Evolutionary conservation across 768 basidiomycete genomes (phyloP).

Genomic region (Termitomyces sp.): DNA sequence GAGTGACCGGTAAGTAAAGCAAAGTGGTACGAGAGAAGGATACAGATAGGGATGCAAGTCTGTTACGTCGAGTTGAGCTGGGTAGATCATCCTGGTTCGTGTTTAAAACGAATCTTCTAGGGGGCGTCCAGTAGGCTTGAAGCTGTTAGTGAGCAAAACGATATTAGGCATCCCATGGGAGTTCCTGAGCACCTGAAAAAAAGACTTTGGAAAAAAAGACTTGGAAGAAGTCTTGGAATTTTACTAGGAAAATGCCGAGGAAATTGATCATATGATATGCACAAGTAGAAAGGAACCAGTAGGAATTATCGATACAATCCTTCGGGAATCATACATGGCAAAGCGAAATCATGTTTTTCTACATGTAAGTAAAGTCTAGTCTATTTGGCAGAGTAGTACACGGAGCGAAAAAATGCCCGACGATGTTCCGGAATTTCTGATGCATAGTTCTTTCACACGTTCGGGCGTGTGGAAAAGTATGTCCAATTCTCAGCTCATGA

Average conservation of each 20-base stretch:
- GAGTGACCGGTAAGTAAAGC: neutral
- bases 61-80: neutral
- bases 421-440: neutral
- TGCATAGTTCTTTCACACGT: neutral
- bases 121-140: neutral
- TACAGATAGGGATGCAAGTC: neutral
- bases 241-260: neutral
- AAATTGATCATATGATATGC: neutral
- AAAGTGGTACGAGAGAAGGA: slow-evolving; percentile 3
- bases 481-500: neutral
- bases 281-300: neutral
- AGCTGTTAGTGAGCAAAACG: neutral
- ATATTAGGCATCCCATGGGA: neutral
- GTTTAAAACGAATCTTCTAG: neutral
- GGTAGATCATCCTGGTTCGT: neutral
- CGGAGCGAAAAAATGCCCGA: neutral
- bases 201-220: neutral
- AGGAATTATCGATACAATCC: neutral
- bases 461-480: neutral
- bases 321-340: neutral
- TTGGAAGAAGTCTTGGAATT: neutral
- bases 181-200: neutral
- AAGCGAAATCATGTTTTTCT: neutral
- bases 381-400: neutral
- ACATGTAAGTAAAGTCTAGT: neutral